Base-by-base conservation (phyloP, 352 stramenopile genomes). In the Pythium diclinum region DNA sequence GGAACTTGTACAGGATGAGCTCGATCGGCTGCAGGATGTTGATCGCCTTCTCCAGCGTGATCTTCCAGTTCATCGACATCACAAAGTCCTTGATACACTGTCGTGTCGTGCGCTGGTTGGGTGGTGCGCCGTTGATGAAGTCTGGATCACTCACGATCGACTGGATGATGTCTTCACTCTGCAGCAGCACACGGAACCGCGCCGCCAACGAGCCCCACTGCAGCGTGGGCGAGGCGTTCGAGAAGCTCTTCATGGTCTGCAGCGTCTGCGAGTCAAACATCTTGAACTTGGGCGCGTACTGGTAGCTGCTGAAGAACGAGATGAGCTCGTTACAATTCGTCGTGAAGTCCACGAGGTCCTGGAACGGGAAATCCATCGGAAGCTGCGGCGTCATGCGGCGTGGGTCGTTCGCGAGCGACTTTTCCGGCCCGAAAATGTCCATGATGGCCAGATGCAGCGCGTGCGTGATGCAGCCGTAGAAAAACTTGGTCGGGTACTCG, bases 401-500 rank as follows among this genome's bases (percentile, higher is more conserved):
- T 7, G 81, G 79, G 59, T 93, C 85, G 66, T 91, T 80, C 13
- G 91, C 83, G 14, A 93, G 38, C 16, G 62, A 77, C 65, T 89
- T 87, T 28, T 91, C 76, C 6, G 83, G 79, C 0, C 82, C 80
- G 56, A 94, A 92, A 44, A 94, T 89, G 63, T 94, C 85, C 79
- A 87, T 89, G 60, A 94, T 90, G 28, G 78, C 81, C 42, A 94
- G 59, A 48, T 94, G 83, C 3, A 94, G 74, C 28, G 85, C 85
- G 54, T 94, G 81, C 17, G 79, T 89, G 67, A 91, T 91, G 59
- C 85, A 94, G 6, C 85, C 85, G 47, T 94, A 94, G 63, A 94
- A 94, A 56, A 94, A 94, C 68, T 92, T 94, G 55, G 85, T 92
- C 48, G 85, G 85, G 59, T 87, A 92, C 65, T 94, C 83, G 3